A percentile compares a stretch with the other conserved stretches of the same genome.
Conservation (phyloP, 495 filamentous ascomycete genomes). For the Barbatosphaeria neglecta region DNA sequence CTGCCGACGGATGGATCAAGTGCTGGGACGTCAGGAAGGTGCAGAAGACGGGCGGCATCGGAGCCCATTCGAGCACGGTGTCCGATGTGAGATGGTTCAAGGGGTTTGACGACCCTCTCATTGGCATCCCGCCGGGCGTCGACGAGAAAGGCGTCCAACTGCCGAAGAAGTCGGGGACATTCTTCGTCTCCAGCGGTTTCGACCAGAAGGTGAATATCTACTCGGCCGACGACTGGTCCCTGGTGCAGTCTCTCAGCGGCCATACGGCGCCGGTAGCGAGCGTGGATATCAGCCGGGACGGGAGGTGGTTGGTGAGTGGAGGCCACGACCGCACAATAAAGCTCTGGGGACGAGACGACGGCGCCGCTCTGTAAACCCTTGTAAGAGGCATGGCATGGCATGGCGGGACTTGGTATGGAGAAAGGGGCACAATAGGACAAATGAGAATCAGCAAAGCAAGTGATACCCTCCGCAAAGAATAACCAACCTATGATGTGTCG, state of each 20-base stretch:
- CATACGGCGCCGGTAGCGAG: slow-evolving; percentile 87
- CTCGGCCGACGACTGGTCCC: slow-evolving; percentile 89
- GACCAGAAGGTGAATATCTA: slow-evolving; percentile 94
- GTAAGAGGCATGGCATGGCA: no score
- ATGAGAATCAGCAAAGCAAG: neutral
- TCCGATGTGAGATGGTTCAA: slow-evolving; percentile 92
- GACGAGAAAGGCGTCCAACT: slow-evolving; percentile 51
- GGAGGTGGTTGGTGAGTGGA: slow-evolving; percentile 82
- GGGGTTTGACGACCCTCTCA: slow-evolving; percentile 53
- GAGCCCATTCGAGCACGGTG: slow-evolving; percentile 84
- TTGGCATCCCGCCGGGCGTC: slow-evolving; percentile 43
- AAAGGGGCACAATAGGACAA: no score
- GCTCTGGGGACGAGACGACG: slow-evolving; percentile 85
- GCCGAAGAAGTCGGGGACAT: slow-evolving; percentile 65
- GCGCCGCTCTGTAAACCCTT: slow-evolving; percentile 34
- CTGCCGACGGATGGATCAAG: slow-evolving; percentile 92
- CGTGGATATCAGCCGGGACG: slow-evolving; percentile 74
- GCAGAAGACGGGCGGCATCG: slow-evolving; percentile 67
- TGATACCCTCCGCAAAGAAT: no score
- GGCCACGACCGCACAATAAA: slow-evolving; percentile 94
- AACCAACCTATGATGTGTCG: no score
- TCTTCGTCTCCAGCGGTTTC: slow-evolving; percentile 83
- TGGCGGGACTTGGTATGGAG: no score
- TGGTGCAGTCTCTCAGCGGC: slow-evolving; percentile 76
- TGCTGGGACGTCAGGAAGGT: slow-evolving; percentile 96